phyloP scores from a whole-genome alignment of 768 basidiomycete genomes.

The Coprinopsis cinerea region DNA sequence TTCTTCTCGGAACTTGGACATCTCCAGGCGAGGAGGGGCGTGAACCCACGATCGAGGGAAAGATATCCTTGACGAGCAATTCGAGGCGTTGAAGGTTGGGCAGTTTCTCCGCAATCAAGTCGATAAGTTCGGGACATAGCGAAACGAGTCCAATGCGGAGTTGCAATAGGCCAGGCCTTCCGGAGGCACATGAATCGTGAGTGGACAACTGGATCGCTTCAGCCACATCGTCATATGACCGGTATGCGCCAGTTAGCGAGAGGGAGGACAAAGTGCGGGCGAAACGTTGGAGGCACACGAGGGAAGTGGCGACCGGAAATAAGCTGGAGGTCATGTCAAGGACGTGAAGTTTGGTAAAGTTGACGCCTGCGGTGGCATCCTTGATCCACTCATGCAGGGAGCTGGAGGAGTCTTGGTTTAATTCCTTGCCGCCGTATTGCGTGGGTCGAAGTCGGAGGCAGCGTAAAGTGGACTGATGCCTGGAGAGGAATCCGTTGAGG shows the following conservation, averaged over 20 bases:
- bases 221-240: slow-evolving; percentile 30
- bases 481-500: slow-evolving; percentile 30
- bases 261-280: slow-evolving; percentile 28
- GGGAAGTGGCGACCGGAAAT: slow-evolving; percentile 31
- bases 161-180: slow-evolving; percentile 20
- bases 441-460: slow-evolving; percentile 37
- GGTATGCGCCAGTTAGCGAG: slow-evolving; percentile 34
- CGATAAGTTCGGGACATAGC: slow-evolving; percentile 37
- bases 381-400: slow-evolving; percentile 35
- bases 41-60: slow-evolving; percentile 19
- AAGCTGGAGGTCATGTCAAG: slow-evolving; percentile 32
- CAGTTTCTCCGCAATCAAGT: slow-evolving; percentile 32
- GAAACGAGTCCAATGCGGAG: slow-evolving; percentile 35
- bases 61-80: slow-evolving; percentile 33
- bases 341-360: slow-evolving; percentile 21
- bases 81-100: slow-evolving; percentile 30
- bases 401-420: slow-evolving; percentile 23
- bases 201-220: slow-evolving; percentile 20
- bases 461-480: slow-evolving; percentile 29
- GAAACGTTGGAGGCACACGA: slow-evolving; percentile 29
- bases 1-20: slow-evolving; percentile 6
- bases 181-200: slow-evolving; percentile 6
- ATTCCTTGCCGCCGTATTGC: slow-evolving; percentile 31
- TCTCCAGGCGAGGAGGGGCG: slow-evolving; percentile 5
- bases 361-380: slow-evolving; percentile 22